phyloP scores from a whole-genome alignment of 176 grass and related monocot species.

The Oryza glumipatula region DNA sequence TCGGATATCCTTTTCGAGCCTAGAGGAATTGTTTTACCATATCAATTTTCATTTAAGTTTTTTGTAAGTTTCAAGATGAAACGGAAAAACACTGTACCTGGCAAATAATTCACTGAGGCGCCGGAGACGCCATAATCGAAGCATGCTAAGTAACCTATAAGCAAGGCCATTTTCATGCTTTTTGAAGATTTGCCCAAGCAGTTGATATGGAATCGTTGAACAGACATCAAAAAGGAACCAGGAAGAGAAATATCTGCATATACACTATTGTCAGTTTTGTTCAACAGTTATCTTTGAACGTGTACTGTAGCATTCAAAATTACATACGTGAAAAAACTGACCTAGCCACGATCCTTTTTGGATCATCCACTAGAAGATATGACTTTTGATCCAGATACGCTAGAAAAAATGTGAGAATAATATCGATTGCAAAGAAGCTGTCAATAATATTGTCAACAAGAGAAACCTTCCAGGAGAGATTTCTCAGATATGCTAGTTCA shows the following conservation, averaged over 20 bases:
- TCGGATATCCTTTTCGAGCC: conserved; percentile 86
- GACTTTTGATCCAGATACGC: conserved; percentile 68
- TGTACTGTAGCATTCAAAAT: conserved; percentile 22
- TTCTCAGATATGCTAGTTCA: conserved; percentile 73
- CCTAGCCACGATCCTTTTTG: conserved; percentile 75
- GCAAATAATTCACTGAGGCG: conserved; percentile 84
- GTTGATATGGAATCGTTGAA: conserved; percentile 78
- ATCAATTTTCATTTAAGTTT: conserved; percentile 36
- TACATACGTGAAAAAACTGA: conserved; percentile 31
- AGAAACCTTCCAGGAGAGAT: conserved; percentile 54
- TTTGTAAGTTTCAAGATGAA: conserved; percentile 21
- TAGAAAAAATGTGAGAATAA: conserved; percentile 80
- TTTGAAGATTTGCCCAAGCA: conserved; percentile 57
- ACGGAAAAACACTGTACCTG: conserved; percentile 43
- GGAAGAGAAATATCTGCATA: conserved; percentile 75
- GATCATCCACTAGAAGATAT: conserved; percentile 71
- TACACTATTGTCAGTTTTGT: conserved; percentile 15
- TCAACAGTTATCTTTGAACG: conserved; percentile 7
- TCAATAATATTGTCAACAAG: conserved; percentile 68
- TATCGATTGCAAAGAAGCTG: conserved; percentile 81
- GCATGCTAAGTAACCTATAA: conserved; percentile 74
- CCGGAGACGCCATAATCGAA: conserved; percentile 78
- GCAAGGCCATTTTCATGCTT: conserved; percentile 66
- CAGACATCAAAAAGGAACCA: conserved; percentile 87
- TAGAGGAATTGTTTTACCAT: conserved; percentile 39